These are phyloP conservation scores for Rhodotorula sp. DNA, from an alignment of 1,284 basidiomycete species.

Conservation along the genomic window DNA sequence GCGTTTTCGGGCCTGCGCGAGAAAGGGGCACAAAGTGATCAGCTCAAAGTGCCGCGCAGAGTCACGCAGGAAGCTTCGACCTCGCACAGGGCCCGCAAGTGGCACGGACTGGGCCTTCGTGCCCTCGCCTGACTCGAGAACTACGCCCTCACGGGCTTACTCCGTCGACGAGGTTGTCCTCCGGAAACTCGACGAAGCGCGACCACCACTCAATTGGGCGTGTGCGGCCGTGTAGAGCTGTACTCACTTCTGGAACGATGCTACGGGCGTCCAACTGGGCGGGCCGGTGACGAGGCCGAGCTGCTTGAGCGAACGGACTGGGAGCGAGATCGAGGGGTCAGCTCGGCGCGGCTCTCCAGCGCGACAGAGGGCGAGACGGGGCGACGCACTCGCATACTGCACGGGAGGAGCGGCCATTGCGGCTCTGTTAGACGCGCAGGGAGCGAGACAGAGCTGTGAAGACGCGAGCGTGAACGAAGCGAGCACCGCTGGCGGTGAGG, in stretches of 20 bases:
- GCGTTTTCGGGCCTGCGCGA: conserved; percentile 60
- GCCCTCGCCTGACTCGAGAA: too few species aligned
- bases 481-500: not conserved
- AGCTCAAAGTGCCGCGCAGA: too few species aligned
- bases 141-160: too few species aligned
- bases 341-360: not conserved
- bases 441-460: not conserved
- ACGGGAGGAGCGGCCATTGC: conserved; percentile 28
- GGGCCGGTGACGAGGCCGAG: conserved; percentile 79
- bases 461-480: not conserved
- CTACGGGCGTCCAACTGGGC: conserved; percentile 70
- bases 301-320: conserved; percentile 91
- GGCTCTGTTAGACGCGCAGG: not conserved
- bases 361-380: not conserved
- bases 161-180: too few species aligned
- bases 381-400: conserved; percentile 31
- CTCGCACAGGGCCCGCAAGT: too few species aligned
- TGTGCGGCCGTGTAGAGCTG: too few species aligned
- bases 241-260: conserved; percentile 63
- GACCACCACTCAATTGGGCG: too few species aligned
- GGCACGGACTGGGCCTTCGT: too few species aligned
- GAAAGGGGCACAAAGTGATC: not conserved
- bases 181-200: too few species aligned
- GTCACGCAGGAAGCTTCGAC: too few species aligned
- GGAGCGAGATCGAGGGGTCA: not conserved